A percentile compares a stretch with the other conserved stretches of the same genome.
phyloP scores from a whole-genome alignment of 495 filamentous ascomycete genomes.

The Penicillium herquei region DNA sequence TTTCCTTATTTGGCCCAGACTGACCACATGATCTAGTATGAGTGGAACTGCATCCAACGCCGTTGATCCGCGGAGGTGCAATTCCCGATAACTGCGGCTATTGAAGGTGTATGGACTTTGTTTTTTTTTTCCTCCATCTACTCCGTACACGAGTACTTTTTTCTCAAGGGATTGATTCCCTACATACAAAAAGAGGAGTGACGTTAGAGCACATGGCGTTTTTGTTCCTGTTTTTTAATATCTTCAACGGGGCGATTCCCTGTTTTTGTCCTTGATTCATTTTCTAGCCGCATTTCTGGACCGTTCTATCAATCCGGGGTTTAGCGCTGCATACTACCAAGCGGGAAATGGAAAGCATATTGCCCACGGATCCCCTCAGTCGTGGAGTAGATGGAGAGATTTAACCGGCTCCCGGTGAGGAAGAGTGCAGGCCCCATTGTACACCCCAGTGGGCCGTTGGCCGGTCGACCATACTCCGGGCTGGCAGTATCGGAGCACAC shows the following conservation, averaged over 20 bases:
- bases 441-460: conserved; percentile 28
- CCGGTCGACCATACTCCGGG: conserved; percentile 30
- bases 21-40: conserved; percentile 58
- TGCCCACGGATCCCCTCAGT: conserved; percentile 3
- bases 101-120: neutral
- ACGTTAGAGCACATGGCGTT: neutral
- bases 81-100: neutral
- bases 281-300: conserved; percentile 1
- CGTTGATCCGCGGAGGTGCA: conserved; percentile 17
- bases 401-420: conserved; percentile 31
- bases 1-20: neutral
- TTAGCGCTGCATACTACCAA: conserved; percentile 10
- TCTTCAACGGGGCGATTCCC: neutral
- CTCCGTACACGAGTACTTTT: no score
- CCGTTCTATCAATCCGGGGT: conserved; percentile 2
- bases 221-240: neutral
- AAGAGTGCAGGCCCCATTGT: conserved; percentile 17
- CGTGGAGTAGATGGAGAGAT: conserved; percentile 18
- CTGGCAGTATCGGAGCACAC: conserved; percentile 36
- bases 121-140: neutral
- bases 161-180: no score
- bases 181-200: neutral
- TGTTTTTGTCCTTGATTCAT: neutral
- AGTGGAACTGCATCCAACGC: conserved; percentile 83
- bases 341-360: conserved; percentile 4